Evolutionary conservation across 345 rosid species (phyloP), one percentile per base, ranked within the genome.

Genomic region (Aquilaria yunnanensis): DNA sequence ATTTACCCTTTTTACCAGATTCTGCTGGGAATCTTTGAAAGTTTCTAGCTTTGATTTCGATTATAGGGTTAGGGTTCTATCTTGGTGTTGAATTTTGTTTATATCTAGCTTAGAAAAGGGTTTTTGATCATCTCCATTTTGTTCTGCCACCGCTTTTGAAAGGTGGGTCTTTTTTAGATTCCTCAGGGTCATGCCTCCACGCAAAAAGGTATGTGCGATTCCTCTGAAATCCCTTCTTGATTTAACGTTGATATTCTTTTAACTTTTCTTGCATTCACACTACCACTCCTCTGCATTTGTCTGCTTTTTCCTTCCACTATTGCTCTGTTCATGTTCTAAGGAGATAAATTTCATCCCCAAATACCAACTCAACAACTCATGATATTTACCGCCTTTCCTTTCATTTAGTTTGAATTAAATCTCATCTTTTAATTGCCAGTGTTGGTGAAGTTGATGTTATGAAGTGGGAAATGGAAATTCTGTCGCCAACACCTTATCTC

Each of bases 391-490:
- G 51, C 14, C 34, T 60, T 45, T 5, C 3, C 9, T 32, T 53
- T 9, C 33, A 55, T 30, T 33, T 60, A 59, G 47, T 12, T 68
- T 60, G 10, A 50, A 37, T 23, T 31, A 51, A 58, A 57, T 16
- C 51, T 12, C 14, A 10, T 31, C 52, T 54, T 43, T 47, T 3
- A 30, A 32, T 43, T 10, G n/a, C 43, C 23, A 23, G 37, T 53
- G 10, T 0, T 3, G 32, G 31, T 4, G 16, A 51, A 47, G 68
- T 68, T 67, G 67, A 59, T 56, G 64, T 47, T 45, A 81, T 83
- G 89, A 79, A 79, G 87, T 78, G 78, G 78, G 85, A 80, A 74
- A 83, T 81, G 79, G 93, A 85, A 81, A 73, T 83, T 57, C 78
- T 81, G 37, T 75, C 82, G 9, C 81, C 86, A 16, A 56, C 82